Conservation (phyloP, 768 basidiomycete genomes). For the Mycena rebaudengoi region DNA sequence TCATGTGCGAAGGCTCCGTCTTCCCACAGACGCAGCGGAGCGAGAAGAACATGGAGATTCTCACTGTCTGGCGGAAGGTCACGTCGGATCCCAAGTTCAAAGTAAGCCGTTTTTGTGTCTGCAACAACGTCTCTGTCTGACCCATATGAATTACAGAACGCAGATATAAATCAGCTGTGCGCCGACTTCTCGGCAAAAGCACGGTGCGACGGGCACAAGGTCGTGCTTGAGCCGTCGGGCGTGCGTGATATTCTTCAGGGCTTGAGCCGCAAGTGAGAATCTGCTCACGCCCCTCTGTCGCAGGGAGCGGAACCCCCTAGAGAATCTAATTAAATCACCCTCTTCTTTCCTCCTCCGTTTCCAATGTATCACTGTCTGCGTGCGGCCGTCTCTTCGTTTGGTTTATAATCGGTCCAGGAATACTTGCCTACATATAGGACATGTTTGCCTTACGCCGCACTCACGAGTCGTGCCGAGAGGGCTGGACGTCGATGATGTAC, state of each 20-base stretch:
- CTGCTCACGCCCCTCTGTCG: neutral
- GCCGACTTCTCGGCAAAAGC: conserved; percentile 84
- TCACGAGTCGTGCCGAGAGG: too few species aligned
- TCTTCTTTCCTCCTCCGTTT: too few species aligned
- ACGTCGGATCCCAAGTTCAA: conserved; percentile 79
- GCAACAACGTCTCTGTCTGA: conserved; percentile 12
- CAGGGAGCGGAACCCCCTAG: neutral
- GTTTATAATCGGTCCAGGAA: too few species aligned
- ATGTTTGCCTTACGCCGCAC: too few species aligned
- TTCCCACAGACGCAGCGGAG: conserved; percentile 76
- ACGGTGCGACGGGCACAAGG: conserved; percentile 84
- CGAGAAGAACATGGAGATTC: conserved; percentile 79
- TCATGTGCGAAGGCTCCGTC: conserved; percentile 72
- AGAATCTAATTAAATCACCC: too few species aligned
- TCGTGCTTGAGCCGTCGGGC: conserved; percentile 72
- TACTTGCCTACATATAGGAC: too few species aligned
- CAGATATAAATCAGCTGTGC: conserved; percentile 83
- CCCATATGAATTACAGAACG: conserved; percentile 54
- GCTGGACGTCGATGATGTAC: neutral
- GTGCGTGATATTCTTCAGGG: conserved; percentile 55
- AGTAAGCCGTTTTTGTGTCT: conserved; percentile 50
- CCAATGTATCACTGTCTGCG: too few species aligned
- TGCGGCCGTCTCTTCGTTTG: too few species aligned
- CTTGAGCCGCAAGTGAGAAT: conserved; percentile 28
- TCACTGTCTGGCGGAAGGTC: conserved; percentile 82